Evolutionary conservation across 805 yeast species (phyloP).

Genomic region (Candida silvicultrix): DNA sequence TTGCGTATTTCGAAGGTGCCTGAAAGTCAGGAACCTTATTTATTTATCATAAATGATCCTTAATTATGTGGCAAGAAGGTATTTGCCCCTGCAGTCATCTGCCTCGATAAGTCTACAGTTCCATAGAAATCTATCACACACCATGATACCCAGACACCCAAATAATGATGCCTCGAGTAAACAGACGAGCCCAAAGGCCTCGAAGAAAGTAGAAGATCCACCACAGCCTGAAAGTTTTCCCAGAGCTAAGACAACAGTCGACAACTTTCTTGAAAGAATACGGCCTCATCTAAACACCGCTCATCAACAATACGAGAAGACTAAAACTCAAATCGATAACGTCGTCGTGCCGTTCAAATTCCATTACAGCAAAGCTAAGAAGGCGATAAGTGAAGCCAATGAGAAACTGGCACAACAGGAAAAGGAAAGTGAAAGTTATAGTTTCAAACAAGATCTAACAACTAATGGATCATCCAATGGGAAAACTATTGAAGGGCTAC

Average conservation of each 20-base stretch:
- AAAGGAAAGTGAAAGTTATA: constrained; percentile 26
- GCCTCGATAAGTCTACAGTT: not conserved
- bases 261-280: constrained; percentile 9
- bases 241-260: constrained; percentile 1
- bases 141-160: not conserved
- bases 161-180: not conserved
- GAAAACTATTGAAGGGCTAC: constrained; percentile 29
- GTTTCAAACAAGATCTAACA: constrained; percentile 30
- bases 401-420: constrained; percentile 30
- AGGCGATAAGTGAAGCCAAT: constrained; percentile 31
- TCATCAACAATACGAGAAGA: constrained; percentile 10
- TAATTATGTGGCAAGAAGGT: not conserved
- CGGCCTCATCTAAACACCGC: constrained; percentile 17
- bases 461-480: constrained; percentile 11
- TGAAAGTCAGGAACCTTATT: not conserved
- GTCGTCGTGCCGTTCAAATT: constrained; percentile 11
- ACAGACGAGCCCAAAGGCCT: not conserved
- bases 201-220: not conserved
- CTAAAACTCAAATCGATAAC: constrained; percentile 8
- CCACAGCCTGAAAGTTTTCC: not conserved
- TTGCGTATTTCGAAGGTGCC: no score
- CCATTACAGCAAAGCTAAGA: constrained; percentile 23
- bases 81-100: not conserved
- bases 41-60: not conserved
- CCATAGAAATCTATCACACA: not conserved